Base-by-base conservation (phyloP, 257 asterid genomes). In the Fraxinus americana region DNA sequence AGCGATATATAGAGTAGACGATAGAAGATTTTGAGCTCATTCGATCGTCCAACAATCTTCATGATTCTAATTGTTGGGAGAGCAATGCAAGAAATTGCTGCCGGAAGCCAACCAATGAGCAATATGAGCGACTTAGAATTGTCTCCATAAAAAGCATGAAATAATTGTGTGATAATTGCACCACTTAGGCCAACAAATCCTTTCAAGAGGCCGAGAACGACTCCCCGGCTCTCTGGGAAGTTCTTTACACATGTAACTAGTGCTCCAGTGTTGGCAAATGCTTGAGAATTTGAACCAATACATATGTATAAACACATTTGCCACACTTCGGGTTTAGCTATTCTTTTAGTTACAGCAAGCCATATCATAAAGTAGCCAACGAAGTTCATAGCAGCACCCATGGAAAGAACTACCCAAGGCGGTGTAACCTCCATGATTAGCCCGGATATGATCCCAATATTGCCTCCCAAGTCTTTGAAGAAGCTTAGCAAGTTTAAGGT, bases 401-500 rank as follows among this genome's bases (percentile, higher is more conserved):
- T 83, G 75, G 82, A 73, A 67, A 90, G 91, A 48, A 90, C 91
- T 4, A 88, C 91, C 90, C 90, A 90, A 4, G 94, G 91, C 21
- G 92, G 92, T 3, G 88, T 65, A 30, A 90, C 29, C 54, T 90
- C 92, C 82, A 85, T 85, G 83, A 90, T 83, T 74, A 89, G 61
- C 34, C 93, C 90, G 14, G 94, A 84, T 23, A 85, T 30, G 73
- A 90, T 54, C 0, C 92, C 94, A 57, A 90, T 82, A 85, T 90
- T 90, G 61, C 79, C 88, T 69, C 94, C 94, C 71, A 90, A 81
- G 76, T 90, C 94, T 70, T 88, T 90, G 83, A 89, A 89, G 86
- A 88, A 88, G 75, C 94, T 68, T 54, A 88, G 67, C 32, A 88
- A 80, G 75, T 88, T 90, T 10, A 90, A 4, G 71, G 92, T 90